These are phyloP conservation scores for Diaporthe citri DNA, from an alignment of 2,329 filamentous ascomycete species.

Conservation along the genomic window DNA sequence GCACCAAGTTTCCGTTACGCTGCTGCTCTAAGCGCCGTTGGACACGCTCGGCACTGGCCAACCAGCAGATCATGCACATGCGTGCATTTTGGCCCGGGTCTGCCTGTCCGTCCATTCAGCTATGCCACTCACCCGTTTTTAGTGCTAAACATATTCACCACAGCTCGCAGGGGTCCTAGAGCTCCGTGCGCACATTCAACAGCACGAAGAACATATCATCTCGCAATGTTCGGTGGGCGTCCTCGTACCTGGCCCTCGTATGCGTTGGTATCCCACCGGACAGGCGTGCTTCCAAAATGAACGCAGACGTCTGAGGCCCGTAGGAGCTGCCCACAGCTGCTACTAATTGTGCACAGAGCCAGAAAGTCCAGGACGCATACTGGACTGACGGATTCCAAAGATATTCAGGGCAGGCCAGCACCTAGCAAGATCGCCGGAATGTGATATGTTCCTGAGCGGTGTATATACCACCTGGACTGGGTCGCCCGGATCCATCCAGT, in stretches of 20 bases:
- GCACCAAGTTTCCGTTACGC: constrained; percentile 45
- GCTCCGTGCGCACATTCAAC: not conserved
- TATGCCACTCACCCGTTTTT: not conserved
- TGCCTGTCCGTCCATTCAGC: not conserved
- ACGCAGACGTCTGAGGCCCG: not conserved
- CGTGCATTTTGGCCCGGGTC: not conserved
- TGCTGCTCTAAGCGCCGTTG: constrained; percentile 28
- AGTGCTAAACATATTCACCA: not conserved
- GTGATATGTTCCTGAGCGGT: not conserved
- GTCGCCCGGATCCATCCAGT: not conserved
- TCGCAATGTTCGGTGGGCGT: too few relatives aligned
- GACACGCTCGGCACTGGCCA: constrained; percentile 16
- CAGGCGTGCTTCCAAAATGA: not conserved
- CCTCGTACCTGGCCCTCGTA: not conserved
- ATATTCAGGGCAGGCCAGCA: not conserved
- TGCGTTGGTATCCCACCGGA: not conserved
- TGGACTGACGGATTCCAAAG: not conserved
- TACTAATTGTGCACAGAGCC: not conserved
- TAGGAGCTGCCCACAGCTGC: not conserved
- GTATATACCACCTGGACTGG: not conserved
- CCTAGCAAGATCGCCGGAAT: not conserved
- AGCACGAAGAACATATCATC: not conserved
- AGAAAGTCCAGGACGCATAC: not conserved
- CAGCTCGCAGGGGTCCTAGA: not conserved
- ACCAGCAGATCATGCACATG: constrained; percentile 1